Evolutionary conservation across 129 eudicot genomes (phyloP).

Genomic region (Glebionis coronaria): DNA sequence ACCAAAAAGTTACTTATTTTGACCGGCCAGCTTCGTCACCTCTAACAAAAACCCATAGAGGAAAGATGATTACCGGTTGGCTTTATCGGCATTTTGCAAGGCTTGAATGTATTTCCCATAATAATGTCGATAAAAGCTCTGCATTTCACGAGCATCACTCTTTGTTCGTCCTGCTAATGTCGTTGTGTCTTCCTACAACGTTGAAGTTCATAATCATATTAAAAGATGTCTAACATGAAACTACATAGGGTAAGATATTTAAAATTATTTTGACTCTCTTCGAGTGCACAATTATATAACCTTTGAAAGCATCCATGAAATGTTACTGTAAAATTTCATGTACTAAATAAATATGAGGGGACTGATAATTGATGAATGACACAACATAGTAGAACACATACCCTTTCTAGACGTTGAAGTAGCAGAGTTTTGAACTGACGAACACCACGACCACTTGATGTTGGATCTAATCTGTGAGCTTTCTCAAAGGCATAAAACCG

Average conservation of each 20-base stretch:
- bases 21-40: not conserved
- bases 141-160: constrained; percentile 99
- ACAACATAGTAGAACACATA: constrained; percentile 23
- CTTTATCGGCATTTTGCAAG: constrained; percentile 88
- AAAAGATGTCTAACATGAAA: constrained; percentile 1
- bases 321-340: not conserved
- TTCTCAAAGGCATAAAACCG: constrained; percentile 94
- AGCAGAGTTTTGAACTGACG: constrained; percentile 93
- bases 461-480: constrained; percentile 88
- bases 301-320: not conserved
- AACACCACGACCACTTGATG: constrained; percentile 97
- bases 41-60: not conserved
- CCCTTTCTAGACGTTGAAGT: constrained; percentile 89
- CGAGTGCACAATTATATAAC: not conserved
- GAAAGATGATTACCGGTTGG: constrained; percentile 56
- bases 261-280: not conserved
- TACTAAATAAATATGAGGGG: not conserved
- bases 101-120: constrained; percentile 84
- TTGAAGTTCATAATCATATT: not conserved
- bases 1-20: not conserved
- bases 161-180: constrained; percentile 64
- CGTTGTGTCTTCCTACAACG: constrained; percentile 64
- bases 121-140: constrained; percentile 71
- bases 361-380: constrained; percentile 7
- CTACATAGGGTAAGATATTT: not conserved